Percentiles rank a stretch among this genome's conserved stretches.
These are phyloP conservation scores for Scheffersomyces stambukii DNA, from an alignment of 1,139 yeast species.

Conservation along the genomic window DNA sequence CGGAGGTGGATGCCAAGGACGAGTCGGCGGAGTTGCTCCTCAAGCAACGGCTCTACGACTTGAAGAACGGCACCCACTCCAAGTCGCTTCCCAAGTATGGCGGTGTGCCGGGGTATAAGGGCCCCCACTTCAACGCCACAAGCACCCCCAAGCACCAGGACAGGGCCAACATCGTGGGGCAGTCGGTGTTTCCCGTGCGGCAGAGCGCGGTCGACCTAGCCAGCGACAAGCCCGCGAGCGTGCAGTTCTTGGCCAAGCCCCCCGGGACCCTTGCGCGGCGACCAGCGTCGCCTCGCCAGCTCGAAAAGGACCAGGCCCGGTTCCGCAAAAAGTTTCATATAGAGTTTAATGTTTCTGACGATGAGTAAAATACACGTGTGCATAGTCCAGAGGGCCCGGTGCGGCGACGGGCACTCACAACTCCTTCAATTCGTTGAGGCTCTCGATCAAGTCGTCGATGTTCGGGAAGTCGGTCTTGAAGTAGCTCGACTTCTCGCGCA, in stretches of 20 bases:
- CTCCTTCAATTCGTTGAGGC: constrained; percentile 31
- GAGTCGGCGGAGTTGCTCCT: constrained; percentile 10
- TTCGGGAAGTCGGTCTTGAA: constrained; percentile 45
- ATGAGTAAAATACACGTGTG: neutral
- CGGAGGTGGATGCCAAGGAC: constrained; percentile 6
- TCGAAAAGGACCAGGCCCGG: constrained; percentile 7
- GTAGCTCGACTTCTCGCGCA: constrained; percentile 52
- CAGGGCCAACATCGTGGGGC: no score
- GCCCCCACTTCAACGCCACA: no score
- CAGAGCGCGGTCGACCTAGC: no score
- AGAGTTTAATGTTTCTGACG: constrained; percentile 5
- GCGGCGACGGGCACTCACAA: constrained; percentile 10
- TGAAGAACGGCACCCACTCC: constrained; percentile 6
- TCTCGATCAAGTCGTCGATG: constrained; percentile 37
- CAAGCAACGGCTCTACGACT: constrained; percentile 13
- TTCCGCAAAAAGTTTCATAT: constrained; percentile 12
- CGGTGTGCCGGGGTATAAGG: no score
- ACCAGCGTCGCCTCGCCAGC: no score
- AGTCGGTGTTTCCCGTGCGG: no score
- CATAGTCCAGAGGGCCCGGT: no score
- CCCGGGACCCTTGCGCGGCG: no score
- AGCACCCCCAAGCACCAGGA: no score
- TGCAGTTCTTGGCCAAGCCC: no score
- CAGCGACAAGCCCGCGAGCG: no score
- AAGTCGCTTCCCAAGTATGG: constrained; percentile 10